Conservation (phyloP, 2,329 filamentous ascomycete species). For the Emmonsiellopsis sp. region DNA sequence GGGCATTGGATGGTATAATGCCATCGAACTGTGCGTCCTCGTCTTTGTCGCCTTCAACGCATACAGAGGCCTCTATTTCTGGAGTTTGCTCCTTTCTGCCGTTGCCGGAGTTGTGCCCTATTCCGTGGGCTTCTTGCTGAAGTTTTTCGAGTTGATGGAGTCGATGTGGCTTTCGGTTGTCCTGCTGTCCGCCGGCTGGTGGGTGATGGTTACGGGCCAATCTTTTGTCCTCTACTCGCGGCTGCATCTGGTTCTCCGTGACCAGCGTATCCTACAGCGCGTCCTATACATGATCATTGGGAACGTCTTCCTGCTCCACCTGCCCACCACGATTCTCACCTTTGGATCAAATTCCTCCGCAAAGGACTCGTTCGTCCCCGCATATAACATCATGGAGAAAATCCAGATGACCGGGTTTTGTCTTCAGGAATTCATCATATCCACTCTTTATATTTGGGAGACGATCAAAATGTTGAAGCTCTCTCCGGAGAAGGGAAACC, state of each 20-base stretch:
- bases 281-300: conserved; percentile 30
- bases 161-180: conserved; percentile 34
- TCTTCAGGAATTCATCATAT: conserved; percentile 40
- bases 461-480: conserved; percentile 42
- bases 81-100: conserved; percentile 37
- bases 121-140: conserved; percentile 38
- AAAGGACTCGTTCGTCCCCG: conserved; percentile 16
- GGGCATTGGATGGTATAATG: conserved; percentile 42
- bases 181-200: conserved; percentile 26
- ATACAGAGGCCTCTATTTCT: conserved; percentile 42
- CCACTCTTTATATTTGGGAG: conserved; percentile 42
- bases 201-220: conserved; percentile 29
- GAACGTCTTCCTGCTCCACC: conserved; percentile 25
- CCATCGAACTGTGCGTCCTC: conserved; percentile 39
- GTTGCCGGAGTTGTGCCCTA: conserved; percentile 36
- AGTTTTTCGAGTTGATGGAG: conserved; percentile 32
- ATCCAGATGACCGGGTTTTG: conserved; percentile 42
- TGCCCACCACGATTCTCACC: conserved; percentile 27
- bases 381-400: conserved; percentile 34
- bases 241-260: conserved; percentile 27
- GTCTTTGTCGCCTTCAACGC: conserved; percentile 40
- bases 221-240: conserved; percentile 32
- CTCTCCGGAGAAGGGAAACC: conserved; percentile 33
- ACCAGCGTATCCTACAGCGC: conserved; percentile 19
- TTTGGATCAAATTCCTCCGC: conserved; percentile 20